Evolutionary conservation across 495 filamentous ascomycete genomes (phyloP), one percentile per base, ranked within the genome.

Genomic region (Neurospora intermedia): DNA sequence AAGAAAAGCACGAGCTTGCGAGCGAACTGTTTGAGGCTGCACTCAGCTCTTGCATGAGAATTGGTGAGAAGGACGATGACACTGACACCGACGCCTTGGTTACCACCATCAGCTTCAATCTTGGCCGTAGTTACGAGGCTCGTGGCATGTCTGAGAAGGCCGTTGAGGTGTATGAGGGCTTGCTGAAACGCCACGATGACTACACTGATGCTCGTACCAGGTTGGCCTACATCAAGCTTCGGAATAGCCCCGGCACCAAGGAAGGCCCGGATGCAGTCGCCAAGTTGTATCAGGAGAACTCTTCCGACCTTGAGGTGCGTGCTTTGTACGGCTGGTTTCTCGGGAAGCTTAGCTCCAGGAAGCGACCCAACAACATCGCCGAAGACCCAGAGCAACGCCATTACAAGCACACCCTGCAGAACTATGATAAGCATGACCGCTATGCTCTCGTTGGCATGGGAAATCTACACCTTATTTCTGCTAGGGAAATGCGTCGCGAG

Each of bases 381-480:
- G 96, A 98, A 73, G 96, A 99, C 76, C 90, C 88, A 35, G 96
- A 99, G 80, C 89, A 96, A 76, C 89, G 94, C 6, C 94, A 97
- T 78, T 94, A 95, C 85, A 99, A 98, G 83, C 94, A 98, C 78
- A 97, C 94, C 1, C 85, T 99, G 20, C 94, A 97, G 79, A 88
- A 94, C 75, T 91, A 93, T 80, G 94, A 98, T 81, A 98, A 99
- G 85, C 96, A 98, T 79, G 96, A 99, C 77, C 89, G 93, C 16
- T 99, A 98, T 80, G 91, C 96, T 6, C 84, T 99, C 42, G 93
- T 94, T 13, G 95, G 92, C 7, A 98, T 99, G 96, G 96, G 96
- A 23, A 99, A 99, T 81, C 81, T 98, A 69, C 92, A 95, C 77
- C 87, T 98, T 41, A 83, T 90, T 71, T 88, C 91, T 54, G 96